These are phyloP conservation scores for Komagataella kurtzmanii DNA, from an alignment of 805 yeast genomes.

Conservation along the genomic window DNA sequence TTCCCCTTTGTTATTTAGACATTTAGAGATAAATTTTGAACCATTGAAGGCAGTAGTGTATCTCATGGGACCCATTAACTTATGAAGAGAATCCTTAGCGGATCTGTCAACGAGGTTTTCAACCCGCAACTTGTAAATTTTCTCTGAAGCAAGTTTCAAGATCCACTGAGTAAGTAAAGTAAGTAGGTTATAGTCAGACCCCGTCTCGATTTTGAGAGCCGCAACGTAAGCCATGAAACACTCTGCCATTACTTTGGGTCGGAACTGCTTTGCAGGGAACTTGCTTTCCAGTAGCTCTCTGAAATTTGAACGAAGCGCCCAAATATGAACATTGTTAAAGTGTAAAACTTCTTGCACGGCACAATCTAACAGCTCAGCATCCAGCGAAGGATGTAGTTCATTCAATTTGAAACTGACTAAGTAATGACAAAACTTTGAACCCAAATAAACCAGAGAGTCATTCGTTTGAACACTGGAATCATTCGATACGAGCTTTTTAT, in stretches of 20 bases:
- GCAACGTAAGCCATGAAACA: slow-evolving; percentile 1
- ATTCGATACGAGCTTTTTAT: too few relatives aligned
- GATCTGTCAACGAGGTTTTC: background rate
- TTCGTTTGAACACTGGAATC: background rate
- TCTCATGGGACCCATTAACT: background rate
- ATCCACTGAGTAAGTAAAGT: background rate
- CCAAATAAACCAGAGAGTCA: background rate
- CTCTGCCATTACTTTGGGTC: background rate
- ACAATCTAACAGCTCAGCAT: background rate
- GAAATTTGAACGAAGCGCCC: background rate
- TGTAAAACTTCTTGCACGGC: background rate
- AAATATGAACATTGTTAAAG: background rate
- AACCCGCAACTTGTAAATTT: background rate
- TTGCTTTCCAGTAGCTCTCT: background rate
- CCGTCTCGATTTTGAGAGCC: background rate
- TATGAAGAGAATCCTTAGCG: background rate
- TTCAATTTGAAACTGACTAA: background rate
- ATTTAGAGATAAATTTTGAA: background rate
- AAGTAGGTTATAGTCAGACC: background rate
- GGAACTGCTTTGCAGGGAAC: background rate
- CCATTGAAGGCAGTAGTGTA: background rate
- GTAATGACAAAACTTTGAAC: background rate
- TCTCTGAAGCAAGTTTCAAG: background rate
- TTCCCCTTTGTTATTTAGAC: background rate
- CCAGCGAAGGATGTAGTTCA: background rate